phyloP scores from a whole-genome alignment of 2,329 filamentous ascomycete genomes.

The Neopestalotiopsis clavispora region DNA sequence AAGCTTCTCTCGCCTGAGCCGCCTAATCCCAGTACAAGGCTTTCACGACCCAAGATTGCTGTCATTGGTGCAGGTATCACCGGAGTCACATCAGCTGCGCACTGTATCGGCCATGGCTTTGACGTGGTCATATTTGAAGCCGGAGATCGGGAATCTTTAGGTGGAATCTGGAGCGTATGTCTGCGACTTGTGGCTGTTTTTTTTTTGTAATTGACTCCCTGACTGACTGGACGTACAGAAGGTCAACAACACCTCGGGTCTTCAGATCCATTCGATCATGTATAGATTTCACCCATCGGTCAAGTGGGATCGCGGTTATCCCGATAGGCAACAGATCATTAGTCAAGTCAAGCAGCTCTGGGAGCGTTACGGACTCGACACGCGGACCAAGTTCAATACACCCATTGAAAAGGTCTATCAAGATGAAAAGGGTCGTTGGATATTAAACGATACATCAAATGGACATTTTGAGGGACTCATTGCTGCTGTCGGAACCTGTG shows the following conservation, averaged over 20 bases:
- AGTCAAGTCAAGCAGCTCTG: constrained; percentile 74
- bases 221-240: constrained; percentile 47
- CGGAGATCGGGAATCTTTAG: constrained; percentile 67
- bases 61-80: constrained; percentile 76
- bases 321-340: constrained; percentile 76
- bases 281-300: constrained; percentile 86
- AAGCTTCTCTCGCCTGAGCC: constrained; percentile 72
- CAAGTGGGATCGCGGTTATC: constrained; percentile 77
- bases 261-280: constrained; percentile 87
- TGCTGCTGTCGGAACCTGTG: constrained; percentile 80
- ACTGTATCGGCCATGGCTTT: constrained; percentile 85
- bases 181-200: neutral
- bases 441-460: constrained; percentile 73
- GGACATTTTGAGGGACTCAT: constrained; percentile 81
- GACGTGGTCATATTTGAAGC: constrained; percentile 82
- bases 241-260: constrained; percentile 81
- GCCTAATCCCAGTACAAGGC: constrained; percentile 60
- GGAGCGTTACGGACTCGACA: constrained; percentile 74
- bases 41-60: constrained; percentile 69
- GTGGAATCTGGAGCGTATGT: constrained; percentile 80
- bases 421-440: constrained; percentile 72
- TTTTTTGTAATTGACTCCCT: neutral
- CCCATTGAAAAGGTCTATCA: constrained; percentile 72
- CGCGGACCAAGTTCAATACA: constrained; percentile 74
- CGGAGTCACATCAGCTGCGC: constrained; percentile 77